A percentile compares a stretch with the other conserved stretches of the same genome.
Conservation (phyloP, 495 filamentous ascomycete species). For the Xylaria venustula region DNA sequence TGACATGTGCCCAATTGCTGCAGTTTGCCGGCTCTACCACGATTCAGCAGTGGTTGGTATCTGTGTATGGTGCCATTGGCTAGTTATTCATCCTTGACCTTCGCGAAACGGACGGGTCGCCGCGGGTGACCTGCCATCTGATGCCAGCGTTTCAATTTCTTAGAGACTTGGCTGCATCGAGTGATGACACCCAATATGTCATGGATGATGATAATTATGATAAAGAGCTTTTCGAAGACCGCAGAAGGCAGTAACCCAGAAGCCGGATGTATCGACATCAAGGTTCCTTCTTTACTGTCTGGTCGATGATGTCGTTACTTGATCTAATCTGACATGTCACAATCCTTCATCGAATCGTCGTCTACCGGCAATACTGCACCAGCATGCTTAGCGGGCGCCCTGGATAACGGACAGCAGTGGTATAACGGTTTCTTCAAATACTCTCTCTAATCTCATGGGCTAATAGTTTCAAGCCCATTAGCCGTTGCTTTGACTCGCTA, state of each 20-base stretch:
- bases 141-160: slow-evolving; percentile 3
- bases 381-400: not conserved
- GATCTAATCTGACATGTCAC: slow-evolving; percentile 54
- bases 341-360: not conserved
- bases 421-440: not conserved
- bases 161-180: slow-evolving; percentile 1
- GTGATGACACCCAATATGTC: slow-evolving; percentile 16
- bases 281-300: slow-evolving; percentile 51
- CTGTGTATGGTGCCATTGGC: not conserved
- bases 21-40: not conserved
- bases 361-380: no score
- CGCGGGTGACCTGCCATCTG: not conserved
- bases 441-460: slow-evolving; percentile 47
- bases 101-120: no score
- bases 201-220: slow-evolving; percentile 43
- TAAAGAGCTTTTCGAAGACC: slow-evolving; percentile 46
- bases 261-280: slow-evolving; percentile 38
- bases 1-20: not conserved
- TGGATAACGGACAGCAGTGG: not conserved
- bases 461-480: slow-evolving; percentile 56
- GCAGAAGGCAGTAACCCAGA: slow-evolving; percentile 26
- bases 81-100: not conserved
- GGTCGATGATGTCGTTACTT: slow-evolving; percentile 52
- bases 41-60: not conserved
- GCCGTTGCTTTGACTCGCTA: slow-evolving; percentile 52